These are phyloP conservation scores for Danielozyma ontarioensis DNA, from an alignment of 805 yeast genomes.

Conservation along the genomic window DNA sequence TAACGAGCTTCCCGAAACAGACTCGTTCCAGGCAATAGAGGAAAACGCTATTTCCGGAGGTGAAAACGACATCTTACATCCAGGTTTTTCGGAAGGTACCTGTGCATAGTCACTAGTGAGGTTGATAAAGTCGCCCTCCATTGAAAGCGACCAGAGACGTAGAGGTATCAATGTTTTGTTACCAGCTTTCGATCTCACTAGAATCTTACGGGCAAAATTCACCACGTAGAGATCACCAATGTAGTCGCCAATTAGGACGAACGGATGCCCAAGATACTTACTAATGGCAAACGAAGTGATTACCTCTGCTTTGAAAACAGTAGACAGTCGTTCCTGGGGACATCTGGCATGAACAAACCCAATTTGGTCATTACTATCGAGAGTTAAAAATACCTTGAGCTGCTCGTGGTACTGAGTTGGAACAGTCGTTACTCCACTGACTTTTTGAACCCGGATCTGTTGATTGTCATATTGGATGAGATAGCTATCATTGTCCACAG, in stretches of 20 bases:
- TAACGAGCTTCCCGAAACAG: conserved; percentile 34
- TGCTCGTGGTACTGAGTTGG: conserved; percentile 12
- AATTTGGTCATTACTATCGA: not conserved
- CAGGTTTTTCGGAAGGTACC: conserved; percentile 23
- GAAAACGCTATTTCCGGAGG: conserved; percentile 50
- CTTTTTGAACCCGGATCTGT: not conserved
- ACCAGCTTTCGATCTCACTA: conserved; percentile 30
- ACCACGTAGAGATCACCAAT: conserved; percentile 32
- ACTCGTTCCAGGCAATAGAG: conserved; percentile 55
- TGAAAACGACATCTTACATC: conserved; percentile 26
- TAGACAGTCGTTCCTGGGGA: conserved; percentile 30
- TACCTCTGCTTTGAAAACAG: conserved; percentile 27
- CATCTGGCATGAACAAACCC: conserved; percentile 12
- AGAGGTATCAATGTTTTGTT: conserved; percentile 37
- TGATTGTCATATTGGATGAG: conserved; percentile 7
- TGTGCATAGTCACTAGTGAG: conserved; percentile 24
- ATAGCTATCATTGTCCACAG: conserved; percentile 22
- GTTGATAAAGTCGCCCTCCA: conserved; percentile 8
- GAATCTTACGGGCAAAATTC: conserved; percentile 33
- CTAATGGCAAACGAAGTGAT: conserved; percentile 23
- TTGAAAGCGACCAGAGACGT: conserved; percentile 27
- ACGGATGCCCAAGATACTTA: conserved; percentile 33
- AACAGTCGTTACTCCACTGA: not conserved
- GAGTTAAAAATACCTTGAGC: not conserved
- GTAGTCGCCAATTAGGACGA: conserved; percentile 27